Evolutionary conservation across 768 basidiomycete genomes (phyloP), one percentile per base, ranked within the genome.

Genomic region (Pleurotus tuoliensis): DNA sequence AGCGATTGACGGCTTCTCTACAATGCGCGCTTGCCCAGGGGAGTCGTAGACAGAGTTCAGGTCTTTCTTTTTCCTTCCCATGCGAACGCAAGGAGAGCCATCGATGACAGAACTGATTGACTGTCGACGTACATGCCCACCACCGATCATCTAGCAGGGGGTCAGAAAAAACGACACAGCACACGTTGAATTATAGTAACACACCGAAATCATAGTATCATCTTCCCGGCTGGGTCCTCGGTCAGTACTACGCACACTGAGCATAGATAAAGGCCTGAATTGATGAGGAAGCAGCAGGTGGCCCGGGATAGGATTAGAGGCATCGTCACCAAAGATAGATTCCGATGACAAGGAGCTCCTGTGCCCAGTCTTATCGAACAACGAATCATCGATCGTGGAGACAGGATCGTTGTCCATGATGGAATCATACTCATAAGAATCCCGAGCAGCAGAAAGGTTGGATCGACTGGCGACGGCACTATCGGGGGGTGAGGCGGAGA

Each of bases 151-250:
- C 87, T 90, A 24, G 57, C 52, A 59, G 54, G 18, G 48, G 25
- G 55, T 43, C 66, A 47, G 43, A 24, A 24, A 39, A 50, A 4
- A 47, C 16, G 9, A 34, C 3, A 34, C 30, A 34, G 30, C 30
- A 11, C 3, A 30, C 2, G 0, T 34, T 4, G 4, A 30, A 16
- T 15, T 40, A 25, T 46, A 18, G 20, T 46, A 18, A 71, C 84
- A 64, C 67, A 90, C 88, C 39, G 81, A 82, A 47, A 92, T 86
- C 88, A 91, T 90, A 0, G 91, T 92, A 61, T 92, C 90, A 57
- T 90, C 87, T 24, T 91, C 89, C 59, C 76, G 77, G 44, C 70
- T 68, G 0, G 84, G 79, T 57, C 81, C 82, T 4, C 30, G 30
- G 41, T 82, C 79, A 3, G 69, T 66, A 25, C 72, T 74, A 57